Conservation (phyloP, 2,329 filamentous ascomycete genomes). For the Colletotrichum theobromicola region DNA sequence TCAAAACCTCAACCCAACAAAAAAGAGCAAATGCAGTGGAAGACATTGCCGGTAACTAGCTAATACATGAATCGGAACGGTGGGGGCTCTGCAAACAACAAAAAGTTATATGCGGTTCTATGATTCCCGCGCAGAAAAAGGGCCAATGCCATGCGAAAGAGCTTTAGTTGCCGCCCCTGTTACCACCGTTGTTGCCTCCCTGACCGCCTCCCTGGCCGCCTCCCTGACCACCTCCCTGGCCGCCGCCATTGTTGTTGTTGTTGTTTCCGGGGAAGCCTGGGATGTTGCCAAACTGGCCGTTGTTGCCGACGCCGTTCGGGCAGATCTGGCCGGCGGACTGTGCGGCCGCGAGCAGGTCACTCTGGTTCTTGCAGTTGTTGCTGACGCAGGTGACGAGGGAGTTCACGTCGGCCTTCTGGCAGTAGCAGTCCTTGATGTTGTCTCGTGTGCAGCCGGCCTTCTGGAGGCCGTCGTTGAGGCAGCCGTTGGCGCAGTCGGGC, state of each 20-base stretch:
- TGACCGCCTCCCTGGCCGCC: background rate
- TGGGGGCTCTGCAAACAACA: background rate
- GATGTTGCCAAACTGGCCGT: background rate
- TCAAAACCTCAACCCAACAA: background rate
- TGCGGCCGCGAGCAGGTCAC: constrained; percentile 12
- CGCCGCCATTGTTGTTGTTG: background rate
- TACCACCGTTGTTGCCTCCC: background rate
- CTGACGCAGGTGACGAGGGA: constrained; percentile 3
- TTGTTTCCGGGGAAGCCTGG: background rate
- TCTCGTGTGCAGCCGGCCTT: constrained; percentile 12
- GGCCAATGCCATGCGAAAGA: background rate
- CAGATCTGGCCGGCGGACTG: constrained; percentile 11
- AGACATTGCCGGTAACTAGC: background rate
- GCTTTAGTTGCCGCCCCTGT: background rate
- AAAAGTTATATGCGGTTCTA: background rate
- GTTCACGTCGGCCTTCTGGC: constrained; percentile 16
- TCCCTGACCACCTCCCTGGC: background rate
- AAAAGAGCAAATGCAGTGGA: background rate
- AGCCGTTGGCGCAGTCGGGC: constrained; percentile 15
- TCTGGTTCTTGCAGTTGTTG: constrained; percentile 12
- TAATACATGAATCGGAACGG: background rate
- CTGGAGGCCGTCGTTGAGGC: constrained; percentile 13
- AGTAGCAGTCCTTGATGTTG: constrained; percentile 18
- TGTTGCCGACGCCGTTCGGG: background rate
- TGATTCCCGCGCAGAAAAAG: background rate